phyloP scores from a whole-genome alignment of 1,139 yeast species.

The Eremothecium coryli region DNA sequence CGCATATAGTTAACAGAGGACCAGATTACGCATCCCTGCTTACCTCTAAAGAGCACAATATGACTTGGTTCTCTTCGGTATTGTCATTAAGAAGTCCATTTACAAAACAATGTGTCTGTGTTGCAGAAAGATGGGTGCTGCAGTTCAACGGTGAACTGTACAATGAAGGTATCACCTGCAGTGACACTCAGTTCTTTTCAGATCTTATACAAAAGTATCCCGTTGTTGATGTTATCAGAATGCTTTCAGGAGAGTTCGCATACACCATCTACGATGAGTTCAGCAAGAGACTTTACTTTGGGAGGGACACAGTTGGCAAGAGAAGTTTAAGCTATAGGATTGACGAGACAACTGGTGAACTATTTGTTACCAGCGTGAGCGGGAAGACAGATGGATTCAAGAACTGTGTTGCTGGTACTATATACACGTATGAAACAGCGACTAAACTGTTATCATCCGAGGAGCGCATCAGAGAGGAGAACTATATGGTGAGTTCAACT shows the following conservation, averaged over 20 bases:
- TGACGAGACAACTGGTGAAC: constrained; percentile 26
- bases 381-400: constrained; percentile 29
- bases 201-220: constrained; percentile 17
- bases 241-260: constrained; percentile 77
- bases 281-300: constrained; percentile 50
- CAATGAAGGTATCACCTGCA: constrained; percentile 42
- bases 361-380: constrained; percentile 38
- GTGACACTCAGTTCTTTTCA: constrained; percentile 43
- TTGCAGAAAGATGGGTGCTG: constrained; percentile 33
- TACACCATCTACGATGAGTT: constrained; percentile 40
- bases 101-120: constrained; percentile 54
- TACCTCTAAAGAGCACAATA: constrained; percentile 8
- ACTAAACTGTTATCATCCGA: constrained; percentile 13
- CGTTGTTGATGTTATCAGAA: constrained; percentile 31
- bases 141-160: constrained; percentile 91
- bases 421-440: constrained; percentile 37
- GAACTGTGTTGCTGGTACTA: constrained; percentile 46
- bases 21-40: constrained; percentile 39
- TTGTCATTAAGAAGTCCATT: constrained; percentile 73
- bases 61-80: constrained; percentile 47
- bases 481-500: constrained; percentile 14
- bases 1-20: constrained; percentile 44
- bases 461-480: constrained; percentile 11
- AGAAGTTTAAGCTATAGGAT: constrained; percentile 53
- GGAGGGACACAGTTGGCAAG: constrained; percentile 75